A percentile compares a stretch with the other conserved stretches of the same genome.
phyloP scores from a whole-genome alignment of 2,329 filamentous ascomycete genomes.

The Botrytis aclada region DNA sequence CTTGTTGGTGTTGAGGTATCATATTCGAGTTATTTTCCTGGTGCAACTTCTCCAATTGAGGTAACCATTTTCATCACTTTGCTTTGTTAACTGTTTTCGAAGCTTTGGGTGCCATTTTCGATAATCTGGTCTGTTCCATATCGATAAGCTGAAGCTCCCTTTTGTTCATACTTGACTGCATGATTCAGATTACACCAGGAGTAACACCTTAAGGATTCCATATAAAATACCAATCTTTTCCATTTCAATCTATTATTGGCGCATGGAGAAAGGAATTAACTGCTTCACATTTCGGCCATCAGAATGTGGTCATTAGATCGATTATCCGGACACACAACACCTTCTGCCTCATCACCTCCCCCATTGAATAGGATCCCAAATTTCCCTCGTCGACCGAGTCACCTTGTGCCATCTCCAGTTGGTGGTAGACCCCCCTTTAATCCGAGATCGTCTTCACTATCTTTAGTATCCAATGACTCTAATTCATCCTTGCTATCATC shows the following conservation, averaged over 20 bases:
- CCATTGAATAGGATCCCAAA: constrained; percentile 63
- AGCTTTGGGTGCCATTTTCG: constrained; percentile 5
- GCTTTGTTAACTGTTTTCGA: neutral
- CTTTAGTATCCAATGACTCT: constrained; percentile 74
- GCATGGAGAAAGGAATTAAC: neutral
- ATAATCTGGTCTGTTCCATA: constrained; percentile 17
- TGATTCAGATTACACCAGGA: neutral
- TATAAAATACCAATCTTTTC: neutral
- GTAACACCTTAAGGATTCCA: neutral
- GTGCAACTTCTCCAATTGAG: neutral
- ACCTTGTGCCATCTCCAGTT: constrained; percentile 65
- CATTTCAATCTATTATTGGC: neutral
- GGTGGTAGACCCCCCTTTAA: constrained; percentile 65
- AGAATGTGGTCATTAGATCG: constrained; percentile 82
- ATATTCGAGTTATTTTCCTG: neutral
- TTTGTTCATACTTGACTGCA: neutral
- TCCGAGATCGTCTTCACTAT: constrained; percentile 74
- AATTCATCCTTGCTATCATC: constrained; percentile 67
- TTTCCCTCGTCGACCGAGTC: constrained; percentile 63
- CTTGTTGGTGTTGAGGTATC: neutral
- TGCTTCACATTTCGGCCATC: neutral
- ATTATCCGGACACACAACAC: constrained; percentile 66
- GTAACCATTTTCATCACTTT: neutral
- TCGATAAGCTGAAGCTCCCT: constrained; percentile 14
- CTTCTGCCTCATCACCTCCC: constrained; percentile 55